Evolutionary conservation across 169 alveolate species (phyloP), one percentile per base, ranked within the genome.

Genomic region (Plasmodium berghei): DNA sequence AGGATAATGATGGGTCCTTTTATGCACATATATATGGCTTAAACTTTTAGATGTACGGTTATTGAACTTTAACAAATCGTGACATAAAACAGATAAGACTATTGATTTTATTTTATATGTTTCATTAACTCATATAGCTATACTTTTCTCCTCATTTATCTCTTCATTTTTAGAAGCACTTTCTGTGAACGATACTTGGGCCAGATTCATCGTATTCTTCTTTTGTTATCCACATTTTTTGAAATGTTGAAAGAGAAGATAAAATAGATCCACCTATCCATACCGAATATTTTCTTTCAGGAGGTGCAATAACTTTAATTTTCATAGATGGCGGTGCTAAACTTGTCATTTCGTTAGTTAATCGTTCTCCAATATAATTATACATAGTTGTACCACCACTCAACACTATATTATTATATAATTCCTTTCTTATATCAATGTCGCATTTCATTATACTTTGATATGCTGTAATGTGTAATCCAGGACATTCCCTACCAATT

Each of bases 261-360:
- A 98, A 95, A 67, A 98, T 98, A 20, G 99, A 97, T 5, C 99
- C 99, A 48, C 99, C 99, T 58, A 98, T 96, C 99, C 99, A 99
- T 64, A 98, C 99, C 20, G 99, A 97, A 95, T 97, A 98, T 93
- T 98, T 98, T 83, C 99, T 96, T 87, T 98, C 99, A 26, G 99
- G 99, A 3, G 99, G 99, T n/a, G 99, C 99, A 49, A 97, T 98
- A 72, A 99, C 99, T 95, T 97, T 98, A 93, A 98, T 96, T 94
- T 97, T 97, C 99, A 97, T 96, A 40, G 99, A 95, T 69, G 99
- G 96, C 12, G 99, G 99, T 14, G 99, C 99, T 87, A 97, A 89
- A 40, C 97, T 96, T 28, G 99, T 96, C 62, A 99, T 97, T 94
- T 99, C 99, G 88, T 97, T 97, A 52, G 99, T 97, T 94, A 98